Percentiles rank a stretch among this genome's conserved stretches.
Conservation (phyloP, 495 filamentous ascomycete genomes). For the Aspergillus steynii region DNA sequence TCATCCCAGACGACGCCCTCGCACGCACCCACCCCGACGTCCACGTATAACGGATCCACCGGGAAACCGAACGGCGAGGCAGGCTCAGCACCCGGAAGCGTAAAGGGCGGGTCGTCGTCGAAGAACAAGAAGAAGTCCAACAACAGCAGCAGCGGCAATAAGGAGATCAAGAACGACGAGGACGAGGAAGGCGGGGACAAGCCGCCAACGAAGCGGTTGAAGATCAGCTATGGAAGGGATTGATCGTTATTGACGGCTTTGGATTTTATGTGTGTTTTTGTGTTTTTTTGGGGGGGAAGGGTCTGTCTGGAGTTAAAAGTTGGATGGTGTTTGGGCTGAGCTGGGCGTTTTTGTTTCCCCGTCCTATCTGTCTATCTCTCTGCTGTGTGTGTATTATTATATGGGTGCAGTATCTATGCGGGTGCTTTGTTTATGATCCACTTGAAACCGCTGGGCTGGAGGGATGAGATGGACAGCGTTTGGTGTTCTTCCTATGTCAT, state of each 20-base stretch:
- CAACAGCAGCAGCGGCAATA: slow-evolving; percentile 29
- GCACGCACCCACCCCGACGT: slow-evolving; percentile 51
- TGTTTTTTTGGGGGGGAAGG: neutral
- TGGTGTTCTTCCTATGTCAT: slow-evolving; percentile 9
- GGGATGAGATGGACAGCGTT: neutral
- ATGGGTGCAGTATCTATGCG: neutral
- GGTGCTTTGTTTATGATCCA: no score
- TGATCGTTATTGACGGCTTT: slow-evolving; percentile 18
- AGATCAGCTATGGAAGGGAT: slow-evolving; percentile 52
- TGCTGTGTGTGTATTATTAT: neutral
- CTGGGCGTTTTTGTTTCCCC: slow-evolving; percentile 3
- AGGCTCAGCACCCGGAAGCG: slow-evolving; percentile 26
- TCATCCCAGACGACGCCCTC: slow-evolving; percentile 50
- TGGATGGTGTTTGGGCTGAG: neutral
- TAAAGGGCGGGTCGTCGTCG: slow-evolving; percentile 29
- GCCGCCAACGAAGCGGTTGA: slow-evolving; percentile 49
- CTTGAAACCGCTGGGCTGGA: no score
- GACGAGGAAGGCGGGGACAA: slow-evolving; percentile 49
- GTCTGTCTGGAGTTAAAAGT: slow-evolving; percentile 4
- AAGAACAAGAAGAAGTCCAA: slow-evolving; percentile 49
- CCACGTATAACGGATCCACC: slow-evolving; percentile 36
- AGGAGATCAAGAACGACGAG: slow-evolving; percentile 34
- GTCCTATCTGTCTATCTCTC: neutral
- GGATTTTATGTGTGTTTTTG: neutral
- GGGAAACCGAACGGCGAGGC: slow-evolving; percentile 31